Conservation (phyloP, 139 green algal species). For the Raphidocelis subcapitata region DNA sequence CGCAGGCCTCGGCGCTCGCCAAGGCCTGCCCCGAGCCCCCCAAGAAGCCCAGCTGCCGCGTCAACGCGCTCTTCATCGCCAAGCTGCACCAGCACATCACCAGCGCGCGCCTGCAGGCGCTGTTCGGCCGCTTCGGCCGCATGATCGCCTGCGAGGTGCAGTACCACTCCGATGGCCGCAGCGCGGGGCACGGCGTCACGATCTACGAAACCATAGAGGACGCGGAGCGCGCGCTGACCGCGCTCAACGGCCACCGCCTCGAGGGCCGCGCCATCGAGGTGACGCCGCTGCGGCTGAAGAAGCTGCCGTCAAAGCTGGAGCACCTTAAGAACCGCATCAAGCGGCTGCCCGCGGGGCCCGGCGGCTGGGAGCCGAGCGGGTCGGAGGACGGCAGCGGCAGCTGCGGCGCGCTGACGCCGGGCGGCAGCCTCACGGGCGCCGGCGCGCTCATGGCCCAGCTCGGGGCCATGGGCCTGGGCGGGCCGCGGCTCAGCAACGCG, state of each 20-base stretch:
- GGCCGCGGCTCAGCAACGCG: too few species aligned
- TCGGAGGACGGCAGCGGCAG: slow-evolving; percentile 27
- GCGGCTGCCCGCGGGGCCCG: slow-evolving; percentile 9
- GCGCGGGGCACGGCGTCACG: slow-evolving; percentile 21
- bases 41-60: slow-evolving; percentile 13
- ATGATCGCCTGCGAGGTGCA: slow-evolving; percentile 38
- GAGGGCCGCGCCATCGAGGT: slow-evolving; percentile 34
- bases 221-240: slow-evolving; percentile 19
- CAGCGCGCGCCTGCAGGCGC: slow-evolving; percentile 15
- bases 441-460: too few species aligned
- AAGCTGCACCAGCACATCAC: slow-evolving; percentile 41
- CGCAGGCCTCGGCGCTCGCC: slow-evolving; percentile 11
- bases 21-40: slow-evolving; percentile 20
- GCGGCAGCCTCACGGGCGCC: too few species aligned
- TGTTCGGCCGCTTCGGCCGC: slow-evolving; percentile 30
- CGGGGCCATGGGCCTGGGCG: too few species aligned
- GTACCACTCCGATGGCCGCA: slow-evolving; percentile 32
- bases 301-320: slow-evolving; percentile 35
- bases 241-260: slow-evolving; percentile 26
- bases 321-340: slow-evolving; percentile 34
- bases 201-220: slow-evolving; percentile 35
- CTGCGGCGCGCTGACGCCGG: too few species aligned
- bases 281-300: slow-evolving; percentile 36
- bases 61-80: slow-evolving; percentile 31
- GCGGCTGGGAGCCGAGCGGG: background rate